A percentile compares a stretch with the other conserved stretches of the same genome.
These are phyloP conservation scores for Didymella glomerata DNA, from an alignment of 2,329 filamentous ascomycete species.

Conservation along the genomic window DNA sequence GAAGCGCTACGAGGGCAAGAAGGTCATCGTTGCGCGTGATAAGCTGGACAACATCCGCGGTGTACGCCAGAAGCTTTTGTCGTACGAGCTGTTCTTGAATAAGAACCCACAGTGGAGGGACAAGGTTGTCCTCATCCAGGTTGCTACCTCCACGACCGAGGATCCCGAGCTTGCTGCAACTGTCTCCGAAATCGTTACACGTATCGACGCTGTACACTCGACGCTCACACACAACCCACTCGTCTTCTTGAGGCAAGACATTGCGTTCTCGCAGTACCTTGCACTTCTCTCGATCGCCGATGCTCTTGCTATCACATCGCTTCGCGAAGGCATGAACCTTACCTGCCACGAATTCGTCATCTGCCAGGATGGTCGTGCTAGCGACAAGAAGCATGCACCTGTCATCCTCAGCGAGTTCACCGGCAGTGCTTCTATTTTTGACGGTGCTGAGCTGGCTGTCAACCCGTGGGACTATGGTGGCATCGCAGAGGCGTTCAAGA, in stretches of 20 bases:
- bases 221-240: conserved; percentile 91
- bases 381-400: conserved; percentile 81
- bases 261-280: conserved; percentile 91
- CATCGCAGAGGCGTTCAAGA: conserved; percentile 85
- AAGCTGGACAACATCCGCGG: conserved; percentile 93
- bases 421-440: conserved; percentile 86
- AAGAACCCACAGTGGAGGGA: conserved; percentile 90
- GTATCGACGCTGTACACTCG: conserved; percentile 90
- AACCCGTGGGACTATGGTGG: conserved; percentile 96
- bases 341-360: conserved; percentile 94
- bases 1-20: conserved; percentile 86
- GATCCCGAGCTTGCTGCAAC: conserved; percentile 86
- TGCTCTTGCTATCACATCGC: conserved; percentile 90
- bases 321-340: conserved; percentile 97
- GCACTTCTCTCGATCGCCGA: conserved; percentile 89
- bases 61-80: conserved; percentile 89
- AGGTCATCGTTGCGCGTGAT: conserved; percentile 89
- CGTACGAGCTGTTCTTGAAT: conserved; percentile 93
- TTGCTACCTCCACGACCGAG: conserved; percentile 89
- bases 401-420: conserved; percentile 96
- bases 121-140: conserved; percentile 88
- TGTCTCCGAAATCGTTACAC: conserved; percentile 91
- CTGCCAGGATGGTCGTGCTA: conserved; percentile 83
- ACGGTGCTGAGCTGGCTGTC: conserved; percentile 79
- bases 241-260: conserved; percentile 93